Evolutionary conservation across 192 early-diverging fungal species (phyloP).

Genomic region (Rhizophagus sp.): DNA sequence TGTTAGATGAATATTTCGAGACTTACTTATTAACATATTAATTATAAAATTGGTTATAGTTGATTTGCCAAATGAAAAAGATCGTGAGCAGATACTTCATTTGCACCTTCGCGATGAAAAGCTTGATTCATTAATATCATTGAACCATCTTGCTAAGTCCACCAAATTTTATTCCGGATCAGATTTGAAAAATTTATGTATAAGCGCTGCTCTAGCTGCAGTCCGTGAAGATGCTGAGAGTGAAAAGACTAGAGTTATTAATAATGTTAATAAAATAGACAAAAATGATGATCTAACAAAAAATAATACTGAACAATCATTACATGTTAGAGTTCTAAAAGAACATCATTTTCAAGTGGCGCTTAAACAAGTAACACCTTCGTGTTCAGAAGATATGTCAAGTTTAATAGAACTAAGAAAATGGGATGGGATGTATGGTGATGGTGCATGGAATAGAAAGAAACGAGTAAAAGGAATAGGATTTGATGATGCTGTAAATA

Average conservation of each 20-base stretch:
- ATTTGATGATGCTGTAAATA: conserved; percentile 37
- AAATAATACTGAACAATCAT: conserved; percentile 4
- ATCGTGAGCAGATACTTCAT: conserved; percentile 71
- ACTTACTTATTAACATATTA: background rate
- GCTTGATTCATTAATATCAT: conserved; percentile 56
- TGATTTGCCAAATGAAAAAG: conserved; percentile 80
- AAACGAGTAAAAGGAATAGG: conserved; percentile 52
- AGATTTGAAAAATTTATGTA: conserved; percentile 93
- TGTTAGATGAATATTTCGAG: background rate
- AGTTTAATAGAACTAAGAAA: conserved; percentile 86
- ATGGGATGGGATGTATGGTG: conserved; percentile 89
- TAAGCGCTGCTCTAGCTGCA: conserved; percentile 75
- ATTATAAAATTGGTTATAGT: conserved; percentile 46
- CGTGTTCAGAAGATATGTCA: conserved; percentile 87
- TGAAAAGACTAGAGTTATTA: conserved; percentile 35
- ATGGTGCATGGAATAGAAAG: conserved; percentile 61
- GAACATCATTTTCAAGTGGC: conserved; percentile 83
- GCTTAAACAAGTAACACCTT: conserved; percentile 80
- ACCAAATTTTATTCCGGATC: conserved; percentile 89
- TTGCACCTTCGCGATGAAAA: conserved; percentile 80
- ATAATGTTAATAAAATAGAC: conserved; percentile 18
- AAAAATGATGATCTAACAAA: background rate
- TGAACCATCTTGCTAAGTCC: conserved; percentile 65
- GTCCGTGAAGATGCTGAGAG: conserved; percentile 62
- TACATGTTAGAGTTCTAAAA: conserved; percentile 35